Percentiles rank a stretch among this genome's conserved stretches.
phyloP scores from a whole-genome alignment of 75 land plant species.

The Picea sitchensis region DNA sequence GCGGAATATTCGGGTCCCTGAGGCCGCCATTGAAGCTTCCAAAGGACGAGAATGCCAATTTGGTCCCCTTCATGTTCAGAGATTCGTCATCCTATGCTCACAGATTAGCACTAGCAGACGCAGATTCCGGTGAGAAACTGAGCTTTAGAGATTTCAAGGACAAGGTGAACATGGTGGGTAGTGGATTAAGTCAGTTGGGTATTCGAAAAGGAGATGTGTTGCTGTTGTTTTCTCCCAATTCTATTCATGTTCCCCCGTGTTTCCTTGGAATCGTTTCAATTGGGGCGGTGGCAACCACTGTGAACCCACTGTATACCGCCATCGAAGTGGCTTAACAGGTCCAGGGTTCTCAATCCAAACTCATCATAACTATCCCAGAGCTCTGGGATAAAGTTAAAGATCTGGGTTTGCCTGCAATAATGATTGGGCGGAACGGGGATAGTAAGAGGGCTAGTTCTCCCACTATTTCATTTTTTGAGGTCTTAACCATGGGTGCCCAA shows the following conservation, averaged over 20 bases:
- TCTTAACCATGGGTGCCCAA: background rate
- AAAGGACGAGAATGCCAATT: constrained; percentile 14
- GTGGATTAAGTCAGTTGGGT: constrained; percentile 24
- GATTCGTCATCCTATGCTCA: constrained; percentile 30
- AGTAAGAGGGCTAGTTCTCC: background rate
- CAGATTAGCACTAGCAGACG: constrained; percentile 48
- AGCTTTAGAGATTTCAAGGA: constrained; percentile 32
- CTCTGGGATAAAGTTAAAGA: constrained; percentile 37
- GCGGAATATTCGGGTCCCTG: constrained; percentile 38
- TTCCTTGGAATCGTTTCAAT: constrained; percentile 46
- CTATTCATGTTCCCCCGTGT: constrained; percentile 36
- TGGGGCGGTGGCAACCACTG: constrained; percentile 64
- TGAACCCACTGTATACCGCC: constrained; percentile 57
- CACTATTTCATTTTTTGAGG: background rate
- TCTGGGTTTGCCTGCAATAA: constrained; percentile 25
- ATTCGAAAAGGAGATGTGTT: constrained; percentile 58
- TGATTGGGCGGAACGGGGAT: constrained; percentile 13
- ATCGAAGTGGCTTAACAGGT: constrained; percentile 52
- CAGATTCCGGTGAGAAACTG: constrained; percentile 36
- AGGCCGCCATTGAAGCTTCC: constrained; percentile 28
- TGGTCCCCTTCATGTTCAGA: constrained; percentile 43
- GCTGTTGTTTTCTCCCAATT: constrained; percentile 56
- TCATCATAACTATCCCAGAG: constrained; percentile 51
- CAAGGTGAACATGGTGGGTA: constrained; percentile 16
- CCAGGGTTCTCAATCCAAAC: constrained; percentile 37